Conservation (phyloP, 164 flowering plant genomes). For the Stephania cephalantha region DNA sequence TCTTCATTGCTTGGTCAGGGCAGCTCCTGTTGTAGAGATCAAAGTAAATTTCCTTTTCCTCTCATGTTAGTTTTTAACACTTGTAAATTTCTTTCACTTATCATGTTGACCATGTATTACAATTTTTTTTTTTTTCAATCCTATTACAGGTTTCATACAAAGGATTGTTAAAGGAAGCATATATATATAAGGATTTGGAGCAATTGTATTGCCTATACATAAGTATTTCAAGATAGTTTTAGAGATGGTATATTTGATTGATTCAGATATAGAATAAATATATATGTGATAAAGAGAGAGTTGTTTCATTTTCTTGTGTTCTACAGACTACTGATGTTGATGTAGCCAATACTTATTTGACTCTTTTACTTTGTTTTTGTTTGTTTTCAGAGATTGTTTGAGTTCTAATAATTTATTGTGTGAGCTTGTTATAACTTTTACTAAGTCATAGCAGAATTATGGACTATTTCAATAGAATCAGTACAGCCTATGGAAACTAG, state of each 20-base stretch:
- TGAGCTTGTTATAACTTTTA: not conserved
- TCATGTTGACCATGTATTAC: not conserved
- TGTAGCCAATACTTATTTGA: not conserved
- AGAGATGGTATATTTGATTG: conserved; percentile 4
- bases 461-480: not conserved
- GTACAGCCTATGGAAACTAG: not conserved
- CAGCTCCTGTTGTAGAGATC: not conserved
- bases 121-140: not conserved
- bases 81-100: not conserved
- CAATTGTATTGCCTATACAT: not conserved
- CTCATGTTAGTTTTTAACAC: not conserved
- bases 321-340: not conserved
- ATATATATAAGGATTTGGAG: not conserved
- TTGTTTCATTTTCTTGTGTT: not conserved
- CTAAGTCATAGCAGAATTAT: not conserved
- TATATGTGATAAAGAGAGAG: not conserved
- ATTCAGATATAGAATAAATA: not conserved
- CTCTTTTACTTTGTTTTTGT: not conserved
- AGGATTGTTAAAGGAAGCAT: not conserved
- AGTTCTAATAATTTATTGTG: not conserved
- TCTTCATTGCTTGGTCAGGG: not conserved
- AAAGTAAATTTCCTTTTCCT: conserved; percentile 2
- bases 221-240: not conserved
- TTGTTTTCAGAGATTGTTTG: not conserved
- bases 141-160: not conserved